Base-by-base conservation (phyloP, 139 green algal species). In the Monoraphidium neglectum region DNA sequence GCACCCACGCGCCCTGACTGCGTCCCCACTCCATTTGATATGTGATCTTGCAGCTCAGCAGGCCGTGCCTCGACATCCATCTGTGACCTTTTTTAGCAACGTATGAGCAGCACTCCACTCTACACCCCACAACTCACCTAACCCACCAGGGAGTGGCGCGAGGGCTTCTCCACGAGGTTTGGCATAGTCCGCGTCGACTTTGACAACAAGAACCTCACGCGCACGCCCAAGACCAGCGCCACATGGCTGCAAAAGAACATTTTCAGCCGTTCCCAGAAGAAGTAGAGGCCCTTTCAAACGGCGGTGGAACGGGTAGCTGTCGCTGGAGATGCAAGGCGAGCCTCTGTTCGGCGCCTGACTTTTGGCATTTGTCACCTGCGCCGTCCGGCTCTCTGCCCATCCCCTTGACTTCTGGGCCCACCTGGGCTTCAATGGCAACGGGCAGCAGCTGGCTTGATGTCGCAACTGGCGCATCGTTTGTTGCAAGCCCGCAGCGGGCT, bases 81-180 rank as follows among this genome's bases (percentile, higher is more conserved):
- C 54, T 33, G 4, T n/a, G 12, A 15, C 24, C 24, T 26, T n/a
- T 30, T 16, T 16, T 16, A 4, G 4, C 21, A 10, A 4, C 54
- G 21, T 16, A 61, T 16, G 21, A 30, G 13, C 47, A 24, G 47
- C 47, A 56, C 16, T 15, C 13, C 47, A 24, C 13, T 15, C 16
- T 12, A 12, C 16, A 15, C 47, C 13, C 47, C 13, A 12, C 16
- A 15, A 12, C 13, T 56, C 47, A 12, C 13, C 16, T 12, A 12
- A 15, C 47, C 47, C 57, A 33, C 8, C 51, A 74, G 74, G 74
- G 74, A 80, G 61, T 80, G 74, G 74, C 26, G 30, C 0, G 75
- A 80, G 66, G 75, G 75, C 75, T 80, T 76, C 37, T 35, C 28
- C 33, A 80, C 75, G 4, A 37, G 56, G 38, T 75, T 80, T 53